Base-by-base conservation (phyloP, 2,329 filamentous ascomycete species). In the Drechmeria coniospora region DNA sequence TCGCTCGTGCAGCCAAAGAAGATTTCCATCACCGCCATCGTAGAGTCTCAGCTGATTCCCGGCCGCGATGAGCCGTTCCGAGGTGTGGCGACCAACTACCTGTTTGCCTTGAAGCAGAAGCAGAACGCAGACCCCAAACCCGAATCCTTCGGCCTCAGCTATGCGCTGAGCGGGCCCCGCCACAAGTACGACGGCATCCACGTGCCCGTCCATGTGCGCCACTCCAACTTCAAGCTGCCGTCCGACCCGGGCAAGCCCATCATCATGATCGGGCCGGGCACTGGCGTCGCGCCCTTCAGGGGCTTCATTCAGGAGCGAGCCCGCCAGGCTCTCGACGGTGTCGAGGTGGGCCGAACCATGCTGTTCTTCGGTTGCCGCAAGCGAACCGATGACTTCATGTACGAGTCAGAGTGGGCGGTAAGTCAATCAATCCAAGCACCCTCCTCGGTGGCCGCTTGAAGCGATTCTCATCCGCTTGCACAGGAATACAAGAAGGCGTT, bases 151-250 rank as follows among this genome's bases (percentile, higher is more conserved):
- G 82, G 84, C 30, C 61, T 87, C 33, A 83, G 76, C 30, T 98
- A 95, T 54, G 69, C 83, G 32, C 79, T 95, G 41, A 77, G 58
- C 26, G 90, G 90, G 9, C 90, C 90, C 11, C 74, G 90, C 46
- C 92, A 93, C 67, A 95, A 92, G 59, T 98, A 95, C 54, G 82
- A 93, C 45, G 87, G 87, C 35, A 77, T 94, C 34, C 86, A 92
- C 47, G 78, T 95, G 15, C 90, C 90, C 3, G 82, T 98, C 10
- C 90, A 98, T 49, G 75, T 98, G 33, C 82, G 90, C 38, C 87
- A 94, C 59, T 95, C 90, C 38, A 98, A 95, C 63, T 98, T 98
- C 72, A 95, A 95, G 63, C 72, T 98, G 17, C 90, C 90, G 7
- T 94, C 90, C 11, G 86, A 98, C 45, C 84, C 90, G 4, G 73